A percentile compares a stretch with the other conserved stretches of the same genome.
These are phyloP conservation scores for Paramyrothecium roridum DNA, from an alignment of 2,329 filamentous ascomycete genomes.

Conservation along the genomic window DNA sequence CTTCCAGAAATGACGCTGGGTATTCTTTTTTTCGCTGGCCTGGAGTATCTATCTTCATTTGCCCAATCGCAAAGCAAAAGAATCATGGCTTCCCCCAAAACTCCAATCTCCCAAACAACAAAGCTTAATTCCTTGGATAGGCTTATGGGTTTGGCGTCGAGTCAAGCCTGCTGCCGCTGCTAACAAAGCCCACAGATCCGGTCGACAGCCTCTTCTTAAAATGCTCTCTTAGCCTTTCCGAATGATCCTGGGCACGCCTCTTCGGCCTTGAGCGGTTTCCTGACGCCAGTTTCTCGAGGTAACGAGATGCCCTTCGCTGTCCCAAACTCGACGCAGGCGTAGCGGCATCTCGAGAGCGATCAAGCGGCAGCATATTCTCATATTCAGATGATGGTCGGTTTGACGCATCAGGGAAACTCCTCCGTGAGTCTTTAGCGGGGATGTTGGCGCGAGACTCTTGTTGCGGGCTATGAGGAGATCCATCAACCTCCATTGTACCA, in stretches of 20 bases:
- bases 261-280: constrained; percentile 7
- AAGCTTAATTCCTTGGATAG: background rate
- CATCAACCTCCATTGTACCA: constrained; percentile 13
- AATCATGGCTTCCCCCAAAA: background rate
- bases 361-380: constrained; percentile 8
- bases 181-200: constrained; percentile 5
- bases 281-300: constrained; percentile 15
- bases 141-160: background rate
- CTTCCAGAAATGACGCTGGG: background rate
- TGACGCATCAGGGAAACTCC: background rate
- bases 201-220: constrained; percentile 17
- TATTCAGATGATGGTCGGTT: constrained; percentile 13
- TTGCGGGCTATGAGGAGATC: constrained; percentile 1
- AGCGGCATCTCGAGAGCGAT: constrained; percentile 11
- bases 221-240: constrained; percentile 19
- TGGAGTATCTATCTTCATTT: background rate
- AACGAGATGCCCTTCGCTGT: constrained; percentile 15
- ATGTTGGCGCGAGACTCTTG: background rate
- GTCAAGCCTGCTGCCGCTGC: constrained; percentile 10
- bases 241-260: constrained; percentile 15
- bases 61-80: background rate
- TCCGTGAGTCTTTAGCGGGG: no score
- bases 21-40: background rate
- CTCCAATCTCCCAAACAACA: background rate
- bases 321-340: constrained; percentile 9